Conservation (phyloP, 441 rosid genomes). For the Isatis lusitanica region DNA sequence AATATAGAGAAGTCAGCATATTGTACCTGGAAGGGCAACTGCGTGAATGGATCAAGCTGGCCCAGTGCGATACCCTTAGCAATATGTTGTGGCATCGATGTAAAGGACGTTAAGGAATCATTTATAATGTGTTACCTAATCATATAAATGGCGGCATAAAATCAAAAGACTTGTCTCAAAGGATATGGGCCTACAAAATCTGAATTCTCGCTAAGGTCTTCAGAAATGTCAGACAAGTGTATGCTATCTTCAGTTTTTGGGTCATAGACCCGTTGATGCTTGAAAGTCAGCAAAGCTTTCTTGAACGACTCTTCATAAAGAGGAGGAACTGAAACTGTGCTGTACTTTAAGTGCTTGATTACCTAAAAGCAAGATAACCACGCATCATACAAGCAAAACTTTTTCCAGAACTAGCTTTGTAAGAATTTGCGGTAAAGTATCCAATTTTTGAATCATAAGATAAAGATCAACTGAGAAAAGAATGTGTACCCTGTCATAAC, state of each 20-base stretch:
- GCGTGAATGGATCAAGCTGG: constrained; percentile 86
- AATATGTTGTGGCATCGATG: constrained; percentile 65
- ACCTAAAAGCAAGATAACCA: constrained; percentile 48
- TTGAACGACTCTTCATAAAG: constrained; percentile 80
- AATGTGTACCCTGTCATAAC: constrained; percentile 65
- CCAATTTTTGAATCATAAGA: background rate
- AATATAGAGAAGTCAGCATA: constrained; percentile 15
- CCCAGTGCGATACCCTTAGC: constrained; percentile 91
- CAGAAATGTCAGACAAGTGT: constrained; percentile 56
- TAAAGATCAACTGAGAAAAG: constrained; percentile 16
- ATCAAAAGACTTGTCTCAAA: constrained; percentile 36
- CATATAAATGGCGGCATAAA: background rate
- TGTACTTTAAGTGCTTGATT: constrained; percentile 83
- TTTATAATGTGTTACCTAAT: background rate
- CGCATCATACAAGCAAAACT: background rate
- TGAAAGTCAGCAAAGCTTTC: constrained; percentile 87
- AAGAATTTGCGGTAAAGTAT: background rate
- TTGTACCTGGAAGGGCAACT: constrained; percentile 73
- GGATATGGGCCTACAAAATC: constrained; percentile 99
- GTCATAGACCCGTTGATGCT: constrained; percentile 92
- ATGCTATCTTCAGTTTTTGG: constrained; percentile 53
- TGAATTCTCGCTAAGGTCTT: constrained; percentile 51
- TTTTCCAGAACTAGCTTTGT: background rate
- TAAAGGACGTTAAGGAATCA: constrained; percentile 54
- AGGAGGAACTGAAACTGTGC: constrained; percentile 77